Conservation (phyloP, 2,329 filamentous ascomycete species). For the Cladosporium austrohemisphaericum region DNA sequence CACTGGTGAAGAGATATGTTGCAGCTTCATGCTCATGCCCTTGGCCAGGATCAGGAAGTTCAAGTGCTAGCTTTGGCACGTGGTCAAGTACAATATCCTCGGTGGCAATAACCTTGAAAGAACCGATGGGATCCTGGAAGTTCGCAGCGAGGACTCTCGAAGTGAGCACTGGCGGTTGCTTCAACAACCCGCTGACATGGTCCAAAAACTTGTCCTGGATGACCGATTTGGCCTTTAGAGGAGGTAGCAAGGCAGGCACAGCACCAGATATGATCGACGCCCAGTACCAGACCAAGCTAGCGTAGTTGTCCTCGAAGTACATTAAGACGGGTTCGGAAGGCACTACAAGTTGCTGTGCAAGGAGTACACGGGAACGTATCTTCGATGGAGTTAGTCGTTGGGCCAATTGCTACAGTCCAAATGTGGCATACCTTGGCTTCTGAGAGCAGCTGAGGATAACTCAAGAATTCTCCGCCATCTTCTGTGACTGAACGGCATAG, state of each 20-base stretch:
- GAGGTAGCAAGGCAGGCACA: slow-evolving; percentile 38
- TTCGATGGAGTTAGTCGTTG: not conserved
- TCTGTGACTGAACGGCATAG: not conserved
- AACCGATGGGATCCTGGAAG: not conserved
- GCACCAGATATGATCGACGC: slow-evolving; percentile 35
- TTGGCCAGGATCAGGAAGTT: slow-evolving; percentile 20
- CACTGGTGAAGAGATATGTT: slow-evolving; percentile 21
- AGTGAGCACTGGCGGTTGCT: slow-evolving; percentile 18
- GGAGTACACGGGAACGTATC: not conserved
- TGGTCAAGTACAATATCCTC: not conserved
- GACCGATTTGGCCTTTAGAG: slow-evolving; percentile 29
- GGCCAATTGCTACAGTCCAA: no score
- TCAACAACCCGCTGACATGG: slow-evolving; percentile 22
- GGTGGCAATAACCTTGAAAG: not conserved
- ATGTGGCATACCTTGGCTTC: not conserved
- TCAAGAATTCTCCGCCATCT: not conserved
- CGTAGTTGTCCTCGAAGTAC: slow-evolving; percentile 37
- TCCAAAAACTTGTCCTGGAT: slow-evolving; percentile 31
- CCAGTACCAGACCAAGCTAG: slow-evolving; percentile 44
- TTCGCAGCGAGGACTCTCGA: not conserved
- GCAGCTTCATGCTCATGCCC: slow-evolving; percentile 22
- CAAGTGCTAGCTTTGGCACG: slow-evolving; percentile 9
- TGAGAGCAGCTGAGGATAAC: not conserved
- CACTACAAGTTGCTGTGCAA: not conserved
- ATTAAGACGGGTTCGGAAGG: slow-evolving; percentile 17